phyloP scores from a whole-genome alignment of 2,329 filamentous ascomycete genomes.

The Fusarium scirpi region DNA sequence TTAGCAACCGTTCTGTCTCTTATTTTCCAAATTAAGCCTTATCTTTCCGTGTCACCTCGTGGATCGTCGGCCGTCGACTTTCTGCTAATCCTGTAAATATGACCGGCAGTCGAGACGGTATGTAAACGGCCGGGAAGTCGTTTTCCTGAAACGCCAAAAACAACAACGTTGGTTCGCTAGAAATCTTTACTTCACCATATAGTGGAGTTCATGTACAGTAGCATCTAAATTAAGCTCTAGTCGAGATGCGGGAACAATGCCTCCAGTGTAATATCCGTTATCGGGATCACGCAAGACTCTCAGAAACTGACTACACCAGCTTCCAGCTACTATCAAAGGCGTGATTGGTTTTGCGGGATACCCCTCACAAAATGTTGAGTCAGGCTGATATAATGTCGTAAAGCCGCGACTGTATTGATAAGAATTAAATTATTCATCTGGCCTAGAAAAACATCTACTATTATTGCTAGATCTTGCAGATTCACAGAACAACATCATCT shows the following conservation, averaged over 20 bases:
- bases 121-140: neutral
- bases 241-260: neutral
- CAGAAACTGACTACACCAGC: neutral
- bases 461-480: neutral
- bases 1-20: neutral
- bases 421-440: neutral
- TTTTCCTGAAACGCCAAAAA: neutral
- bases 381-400: neutral
- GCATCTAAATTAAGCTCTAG: neutral
- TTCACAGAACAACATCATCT: neutral
- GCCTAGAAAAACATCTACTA: neutral
- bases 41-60: neutral
- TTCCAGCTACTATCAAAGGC: neutral
- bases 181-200: neutral
- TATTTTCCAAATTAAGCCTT: neutral
- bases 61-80: neutral
- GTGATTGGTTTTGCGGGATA: slow-evolving; percentile 8
- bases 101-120: neutral
- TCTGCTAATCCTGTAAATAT: neutral
- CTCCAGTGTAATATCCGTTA: slow-evolving; percentile 10
- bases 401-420: neutral
- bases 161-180: neutral
- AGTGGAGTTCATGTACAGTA: neutral
- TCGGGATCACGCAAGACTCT: slow-evolving; percentile 18
- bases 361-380: neutral